These are phyloP conservation scores for Auricularia sp. DNA, from an alignment of 768 basidiomycete species.

Conservation along the genomic window DNA sequence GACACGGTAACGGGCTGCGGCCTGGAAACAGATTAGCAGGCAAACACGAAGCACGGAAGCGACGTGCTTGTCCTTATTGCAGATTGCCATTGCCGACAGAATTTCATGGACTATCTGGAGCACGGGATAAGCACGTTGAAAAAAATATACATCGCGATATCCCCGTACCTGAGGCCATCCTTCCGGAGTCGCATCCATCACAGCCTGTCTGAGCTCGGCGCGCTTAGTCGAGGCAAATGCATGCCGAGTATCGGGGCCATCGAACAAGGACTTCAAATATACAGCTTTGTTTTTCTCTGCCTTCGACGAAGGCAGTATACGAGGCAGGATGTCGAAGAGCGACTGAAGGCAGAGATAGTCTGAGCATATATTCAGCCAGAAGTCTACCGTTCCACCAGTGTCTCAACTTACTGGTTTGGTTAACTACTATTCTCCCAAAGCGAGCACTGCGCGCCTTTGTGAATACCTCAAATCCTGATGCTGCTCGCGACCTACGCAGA, in stretches of 20 bases:
- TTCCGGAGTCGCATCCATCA: background rate
- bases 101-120: background rate
- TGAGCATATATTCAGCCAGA: background rate
- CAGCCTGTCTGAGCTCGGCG: background rate
- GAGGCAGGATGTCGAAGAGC: background rate
- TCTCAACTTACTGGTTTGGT: background rate
- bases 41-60: too few species aligned
- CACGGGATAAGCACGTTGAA: too few species aligned
- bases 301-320: background rate
- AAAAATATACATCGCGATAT: background rate
- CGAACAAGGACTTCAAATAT: background rate
- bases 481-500: background rate
- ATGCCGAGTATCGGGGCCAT: background rate
- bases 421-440: background rate
- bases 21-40: too few species aligned
- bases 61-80: too few species aligned
- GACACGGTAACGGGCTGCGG: too few species aligned
- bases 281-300: background rate
- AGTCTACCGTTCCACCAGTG: background rate
- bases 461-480: background rate
- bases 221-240: background rate
- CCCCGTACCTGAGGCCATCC: background rate
- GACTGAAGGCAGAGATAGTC: background rate
- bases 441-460: background rate
- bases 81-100: background rate